These are phyloP conservation scores for Kodamaea ohmeri DNA, from an alignment of 1,139 yeast species.

Conservation along the genomic window DNA sequence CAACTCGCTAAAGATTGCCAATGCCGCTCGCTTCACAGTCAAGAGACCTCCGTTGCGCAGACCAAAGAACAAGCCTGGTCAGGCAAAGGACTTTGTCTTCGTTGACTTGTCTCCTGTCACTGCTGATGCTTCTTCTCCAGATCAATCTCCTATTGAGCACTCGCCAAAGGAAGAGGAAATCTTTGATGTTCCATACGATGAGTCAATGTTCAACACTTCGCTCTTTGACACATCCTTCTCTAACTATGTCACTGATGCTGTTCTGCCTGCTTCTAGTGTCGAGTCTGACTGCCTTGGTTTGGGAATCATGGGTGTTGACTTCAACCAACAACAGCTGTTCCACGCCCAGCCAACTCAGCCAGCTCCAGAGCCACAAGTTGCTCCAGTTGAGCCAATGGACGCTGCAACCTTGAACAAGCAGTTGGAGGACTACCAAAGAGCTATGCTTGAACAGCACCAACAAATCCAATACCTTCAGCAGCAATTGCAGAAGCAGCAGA, in stretches of 20 bases:
- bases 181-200: constrained; percentile 17
- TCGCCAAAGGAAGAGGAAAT: constrained; percentile 12
- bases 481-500: constrained; percentile 19
- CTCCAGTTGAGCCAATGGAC: constrained; percentile 2
- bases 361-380: background rate
- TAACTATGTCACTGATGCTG: constrained; percentile 13
- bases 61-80: constrained; percentile 52
- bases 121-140: constrained; percentile 9
- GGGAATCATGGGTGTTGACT: constrained; percentile 26
- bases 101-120: constrained; percentile 51
- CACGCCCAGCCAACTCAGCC: background rate
- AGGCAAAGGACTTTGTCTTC: constrained; percentile 52
- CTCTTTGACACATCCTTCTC: constrained; percentile 15
- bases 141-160: constrained; percentile 11
- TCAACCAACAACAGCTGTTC: background rate
- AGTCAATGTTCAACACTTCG: constrained; percentile 12
- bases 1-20: constrained; percentile 44
- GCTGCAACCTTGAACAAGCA: constrained; percentile 16
- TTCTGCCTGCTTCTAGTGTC: constrained; percentile 11
- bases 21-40: constrained; percentile 34
- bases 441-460: constrained; percentile 25
- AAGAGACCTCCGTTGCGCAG: constrained; percentile 49
- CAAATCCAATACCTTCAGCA: constrained; percentile 27
- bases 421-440: constrained; percentile 24
- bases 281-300: constrained; percentile 20